These are phyloP conservation scores for Cystobasidium slooffiae DNA, from an alignment of 1,284 basidiomycete species.

Conservation along the genomic window DNA sequence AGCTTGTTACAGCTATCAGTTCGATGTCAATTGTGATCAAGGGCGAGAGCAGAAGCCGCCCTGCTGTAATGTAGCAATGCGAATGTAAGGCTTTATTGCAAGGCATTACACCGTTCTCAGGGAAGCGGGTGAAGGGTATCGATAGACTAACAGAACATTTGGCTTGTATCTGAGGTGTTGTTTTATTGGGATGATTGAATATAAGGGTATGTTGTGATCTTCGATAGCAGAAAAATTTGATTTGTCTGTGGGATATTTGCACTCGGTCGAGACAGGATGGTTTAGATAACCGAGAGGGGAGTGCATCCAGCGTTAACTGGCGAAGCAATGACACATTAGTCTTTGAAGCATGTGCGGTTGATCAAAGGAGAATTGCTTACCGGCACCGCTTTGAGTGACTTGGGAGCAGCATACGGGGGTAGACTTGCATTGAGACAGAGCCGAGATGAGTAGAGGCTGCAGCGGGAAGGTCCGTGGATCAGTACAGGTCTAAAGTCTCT, in stretches of 20 bases:
- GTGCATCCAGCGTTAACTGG: constrained; percentile 41
- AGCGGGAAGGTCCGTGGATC: no score
- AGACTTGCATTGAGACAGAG: constrained; percentile 31
- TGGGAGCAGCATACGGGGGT: constrained; percentile 39
- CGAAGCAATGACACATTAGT: background rate
- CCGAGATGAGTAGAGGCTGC: constrained; percentile 24
- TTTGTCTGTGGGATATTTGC: background rate
- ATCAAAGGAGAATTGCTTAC: background rate
- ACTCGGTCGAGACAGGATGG: background rate
- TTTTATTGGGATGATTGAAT: background rate
- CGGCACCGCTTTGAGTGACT: constrained; percentile 31
- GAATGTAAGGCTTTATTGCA: background rate
- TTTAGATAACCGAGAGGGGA: constrained; percentile 27
- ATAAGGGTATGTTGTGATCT: background rate
- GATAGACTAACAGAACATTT: background rate
- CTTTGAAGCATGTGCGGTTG: background rate
- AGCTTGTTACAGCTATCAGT: background rate
- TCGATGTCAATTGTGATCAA: background rate
- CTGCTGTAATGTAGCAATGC: background rate
- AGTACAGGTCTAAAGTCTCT: no score
- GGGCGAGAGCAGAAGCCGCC: no score
- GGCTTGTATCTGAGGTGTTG: background rate
- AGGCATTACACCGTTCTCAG: constrained; percentile 8
- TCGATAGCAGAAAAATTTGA: background rate
- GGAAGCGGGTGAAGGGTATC: background rate